Evolutionary conservation across 768 basidiomycete species (phyloP), one percentile per base, ranked within the genome.

Genomic region (Naematelia aurantialba): DNA sequence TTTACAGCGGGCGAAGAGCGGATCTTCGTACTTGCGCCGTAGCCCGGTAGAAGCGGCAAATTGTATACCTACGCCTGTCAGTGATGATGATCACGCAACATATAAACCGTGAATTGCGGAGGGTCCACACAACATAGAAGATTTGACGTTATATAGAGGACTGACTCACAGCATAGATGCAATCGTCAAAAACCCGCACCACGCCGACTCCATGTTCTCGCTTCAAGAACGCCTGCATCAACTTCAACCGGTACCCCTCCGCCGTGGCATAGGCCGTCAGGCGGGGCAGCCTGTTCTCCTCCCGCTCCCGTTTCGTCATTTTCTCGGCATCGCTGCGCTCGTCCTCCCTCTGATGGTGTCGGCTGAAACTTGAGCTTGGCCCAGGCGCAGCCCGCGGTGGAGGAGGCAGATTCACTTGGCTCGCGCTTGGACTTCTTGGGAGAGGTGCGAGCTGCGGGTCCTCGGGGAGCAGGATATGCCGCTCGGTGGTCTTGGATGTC

Each of bases 181-280:
- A 92, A 78, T 97, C 93, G 74, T 96, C 93, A 65, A 90, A 97
- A 0, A 90, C 83, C 59, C 93, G 81, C 86, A 90, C 10, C 79
- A 81, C 76, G 1, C 75, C 76, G 11, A 93, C 91, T 55, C 92
- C 94, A 74, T 97, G 93, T 72, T 97, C 93, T 52, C 93, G 81
- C 77, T 93, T 94, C 73, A 96, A 73, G 70, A 92, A 94, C 1
- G 86, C 85, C 11, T 87, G 85, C 21, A 96, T 78, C 0, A 88
- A 78, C 75, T 90, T 92, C 83, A 89, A 87, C 72, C 85, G 85
- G 76, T 93, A 86, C 5, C 83, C 83, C 66, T 93, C 91, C 5
- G 89, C 89, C 4, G 91, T 81, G 63, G 88, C 93, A 75, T 93
- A 97, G 2, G 90, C 91, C 0, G 92, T 91, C 55, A 94, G 83